Evolutionary conservation across 2,329 filamentous ascomycete genomes (phyloP).

Genomic region (Aspergillus calidoustus): DNA sequence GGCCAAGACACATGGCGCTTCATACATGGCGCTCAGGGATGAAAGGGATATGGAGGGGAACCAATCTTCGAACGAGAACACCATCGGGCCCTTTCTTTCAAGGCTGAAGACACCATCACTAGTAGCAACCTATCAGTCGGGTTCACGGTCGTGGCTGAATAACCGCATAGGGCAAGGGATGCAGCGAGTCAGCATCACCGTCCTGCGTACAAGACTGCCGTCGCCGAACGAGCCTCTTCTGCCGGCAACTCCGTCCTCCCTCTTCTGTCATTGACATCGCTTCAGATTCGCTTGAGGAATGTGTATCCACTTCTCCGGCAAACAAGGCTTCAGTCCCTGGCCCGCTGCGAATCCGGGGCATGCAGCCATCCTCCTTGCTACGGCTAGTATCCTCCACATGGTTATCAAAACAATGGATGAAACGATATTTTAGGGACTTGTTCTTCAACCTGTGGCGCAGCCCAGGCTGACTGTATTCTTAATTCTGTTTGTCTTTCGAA

Average conservation of each 20-base stretch:
- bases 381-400: background rate
- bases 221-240: background rate
- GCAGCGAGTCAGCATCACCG: background rate
- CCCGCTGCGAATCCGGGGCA: background rate
- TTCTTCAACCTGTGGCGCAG: background rate
- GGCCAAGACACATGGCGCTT: background rate
- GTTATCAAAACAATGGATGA: background rate
- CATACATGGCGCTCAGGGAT: background rate
- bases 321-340: background rate
- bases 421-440: background rate
- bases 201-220: background rate
- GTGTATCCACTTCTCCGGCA: background rate
- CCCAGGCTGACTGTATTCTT: background rate
- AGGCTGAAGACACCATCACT: background rate
- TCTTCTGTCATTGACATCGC: background rate
- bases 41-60: background rate
- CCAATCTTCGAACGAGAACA: background rate
- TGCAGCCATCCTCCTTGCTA: background rate
- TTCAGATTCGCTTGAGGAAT: background rate
- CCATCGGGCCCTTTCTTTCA: background rate
- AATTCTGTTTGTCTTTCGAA: background rate
- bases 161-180: background rate
- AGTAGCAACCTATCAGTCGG: background rate
- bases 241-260: background rate
- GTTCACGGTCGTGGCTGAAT: background rate